phyloP scores from a whole-genome alignment of 371 early-diverging fungal genomes.

The Rhizopus sp. region DNA sequence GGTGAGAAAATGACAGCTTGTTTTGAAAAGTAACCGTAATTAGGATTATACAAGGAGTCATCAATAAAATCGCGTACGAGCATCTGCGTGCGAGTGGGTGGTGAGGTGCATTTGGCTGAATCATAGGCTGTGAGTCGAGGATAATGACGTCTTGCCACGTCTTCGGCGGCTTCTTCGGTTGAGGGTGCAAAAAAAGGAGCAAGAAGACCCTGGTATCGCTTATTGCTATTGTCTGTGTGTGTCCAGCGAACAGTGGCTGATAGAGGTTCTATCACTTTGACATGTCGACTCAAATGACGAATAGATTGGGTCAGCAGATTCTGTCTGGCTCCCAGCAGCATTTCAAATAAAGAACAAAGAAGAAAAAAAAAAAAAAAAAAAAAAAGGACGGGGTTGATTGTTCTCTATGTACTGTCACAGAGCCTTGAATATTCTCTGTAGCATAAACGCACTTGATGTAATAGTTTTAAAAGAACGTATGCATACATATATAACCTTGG shows the following conservation, averaged over 20 bases:
- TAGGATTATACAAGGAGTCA: constrained; percentile 93
- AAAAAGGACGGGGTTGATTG: not conserved
- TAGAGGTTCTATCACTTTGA: not conserved
- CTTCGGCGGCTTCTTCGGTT: constrained; percentile 33
- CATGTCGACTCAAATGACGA: not conserved
- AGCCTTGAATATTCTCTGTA: no score
- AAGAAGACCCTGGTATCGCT: constrained; percentile 20
- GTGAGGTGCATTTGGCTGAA: constrained; percentile 29
- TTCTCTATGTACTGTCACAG: not conserved
- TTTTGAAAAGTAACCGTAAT: constrained; percentile 96
- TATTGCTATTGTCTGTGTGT: constrained; percentile 11
- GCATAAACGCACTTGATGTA: no score
- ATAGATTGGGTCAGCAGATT: not conserved
- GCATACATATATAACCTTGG: no score
- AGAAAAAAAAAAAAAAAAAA: not conserved
- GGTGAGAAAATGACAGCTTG: constrained; percentile 89
- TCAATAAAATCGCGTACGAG: constrained; percentile 91
- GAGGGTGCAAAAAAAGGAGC: constrained; percentile 38
- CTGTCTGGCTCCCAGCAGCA: not conserved
- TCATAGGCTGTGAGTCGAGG: constrained; percentile 46
- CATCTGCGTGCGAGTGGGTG: constrained; percentile 70
- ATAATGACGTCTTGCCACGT: constrained; percentile 31
- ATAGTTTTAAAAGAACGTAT: no score
- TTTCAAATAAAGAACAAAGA: not conserved
- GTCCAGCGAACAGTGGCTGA: constrained; percentile 10